Evolutionary conservation across 2,329 filamentous ascomycete species (phyloP).

Genomic region (Penicillium brasilianum): DNA sequence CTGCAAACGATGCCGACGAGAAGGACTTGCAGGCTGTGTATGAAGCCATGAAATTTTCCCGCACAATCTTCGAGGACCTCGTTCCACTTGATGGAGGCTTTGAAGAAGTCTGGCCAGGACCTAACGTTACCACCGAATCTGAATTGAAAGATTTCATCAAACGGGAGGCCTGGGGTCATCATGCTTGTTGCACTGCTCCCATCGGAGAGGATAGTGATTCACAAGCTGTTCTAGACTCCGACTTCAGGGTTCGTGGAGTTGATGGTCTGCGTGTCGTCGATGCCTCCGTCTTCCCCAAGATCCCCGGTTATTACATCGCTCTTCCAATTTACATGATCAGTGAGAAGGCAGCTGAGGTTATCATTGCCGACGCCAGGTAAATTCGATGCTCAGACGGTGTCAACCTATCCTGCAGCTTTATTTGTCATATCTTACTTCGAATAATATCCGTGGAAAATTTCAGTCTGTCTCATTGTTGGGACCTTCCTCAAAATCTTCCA

Average conservation of each 20-base stretch:
- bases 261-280: slow-evolving; percentile 65
- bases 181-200: slow-evolving; percentile 59
- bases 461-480: too few relatives aligned
- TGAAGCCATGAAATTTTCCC: slow-evolving; percentile 61
- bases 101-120: slow-evolving; percentile 51
- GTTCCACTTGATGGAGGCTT: slow-evolving; percentile 53
- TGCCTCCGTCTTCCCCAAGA: slow-evolving; percentile 61
- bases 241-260: slow-evolving; percentile 63
- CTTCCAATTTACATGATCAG: slow-evolving; percentile 61
- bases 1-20: slow-evolving; percentile 49
- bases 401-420: background rate
- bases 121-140: slow-evolving; percentile 48
- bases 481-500: too few relatives aligned
- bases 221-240: slow-evolving; percentile 59
- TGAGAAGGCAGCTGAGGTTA: slow-evolving; percentile 64
- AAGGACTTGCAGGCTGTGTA: slow-evolving; percentile 59
- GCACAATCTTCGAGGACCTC: slow-evolving; percentile 51
- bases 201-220: slow-evolving; percentile 61
- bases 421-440: too few relatives aligned
- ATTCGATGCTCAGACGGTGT: background rate
- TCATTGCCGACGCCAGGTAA: slow-evolving; percentile 22
- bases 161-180: slow-evolving; percentile 61
- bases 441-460: background rate
- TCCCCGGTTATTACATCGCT: slow-evolving; percentile 60
- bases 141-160: slow-evolving; percentile 56